These are phyloP conservation scores for Pyracantha coccinea DNA, from an alignment of 331 rosid species.

Conservation along the genomic window DNA sequence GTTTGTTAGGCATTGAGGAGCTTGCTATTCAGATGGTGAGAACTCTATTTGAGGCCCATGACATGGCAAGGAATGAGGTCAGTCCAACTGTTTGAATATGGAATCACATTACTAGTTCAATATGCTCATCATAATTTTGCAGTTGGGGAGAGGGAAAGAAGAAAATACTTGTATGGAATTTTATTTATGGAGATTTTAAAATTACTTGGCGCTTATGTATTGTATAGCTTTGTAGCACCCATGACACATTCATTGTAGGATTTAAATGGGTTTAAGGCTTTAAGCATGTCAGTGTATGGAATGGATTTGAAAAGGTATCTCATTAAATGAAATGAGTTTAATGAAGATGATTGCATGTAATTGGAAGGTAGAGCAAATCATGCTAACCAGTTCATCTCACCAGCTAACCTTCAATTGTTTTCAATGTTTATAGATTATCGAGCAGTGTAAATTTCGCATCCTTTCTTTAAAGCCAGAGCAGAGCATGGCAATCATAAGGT, in stretches of 20 bases:
- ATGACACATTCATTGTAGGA: background rate
- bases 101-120: background rate
- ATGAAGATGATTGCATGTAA: background rate
- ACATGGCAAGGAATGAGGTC: conserved; percentile 38
- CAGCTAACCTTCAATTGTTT: no score
- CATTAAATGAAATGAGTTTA: background rate
- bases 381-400: background rate
- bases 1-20: conserved; percentile 30
- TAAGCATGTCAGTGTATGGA: background rate
- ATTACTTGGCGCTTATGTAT: background rate
- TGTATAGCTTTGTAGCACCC: background rate
- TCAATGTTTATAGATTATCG: conserved; percentile 23
- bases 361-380: background rate
- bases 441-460: conserved; percentile 39
- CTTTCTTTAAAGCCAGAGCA: conserved; percentile 35
- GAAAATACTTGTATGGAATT: background rate
- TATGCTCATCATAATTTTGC: background rate
- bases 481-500: conserved; percentile 30
- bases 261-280: background rate
- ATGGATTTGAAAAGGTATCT: background rate
- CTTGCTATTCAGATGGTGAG: conserved; percentile 34
- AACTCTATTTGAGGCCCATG: conserved; percentile 28
- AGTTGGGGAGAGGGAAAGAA: background rate
- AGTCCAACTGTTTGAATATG: background rate
- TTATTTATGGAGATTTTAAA: background rate